These are phyloP conservation scores for Hericium rajendrae DNA, from an alignment of 768 basidiomycete species.

Conservation along the genomic window DNA sequence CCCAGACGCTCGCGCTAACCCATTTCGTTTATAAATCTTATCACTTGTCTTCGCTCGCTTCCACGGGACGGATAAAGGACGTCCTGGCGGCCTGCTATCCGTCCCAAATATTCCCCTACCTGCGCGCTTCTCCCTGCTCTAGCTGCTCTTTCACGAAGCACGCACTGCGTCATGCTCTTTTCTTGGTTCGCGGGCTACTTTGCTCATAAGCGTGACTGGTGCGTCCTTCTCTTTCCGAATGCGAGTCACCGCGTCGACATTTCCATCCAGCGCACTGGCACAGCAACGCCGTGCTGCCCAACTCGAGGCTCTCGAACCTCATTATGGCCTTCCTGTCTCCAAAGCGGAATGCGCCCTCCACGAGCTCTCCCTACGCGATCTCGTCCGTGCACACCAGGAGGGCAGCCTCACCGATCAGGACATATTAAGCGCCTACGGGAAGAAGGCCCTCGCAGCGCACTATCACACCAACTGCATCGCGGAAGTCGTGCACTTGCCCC, in stretches of 20 bases:
- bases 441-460: constrained; percentile 30
- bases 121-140: too few species aligned
- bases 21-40: too few species aligned
- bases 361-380: constrained; percentile 25
- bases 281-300: neutral
- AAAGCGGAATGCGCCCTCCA: constrained; percentile 25
- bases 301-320: neutral
- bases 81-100: too few species aligned
- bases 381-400: constrained; percentile 25
- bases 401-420: constrained; percentile 20
- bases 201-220: neutral
- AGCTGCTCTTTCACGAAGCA: too few species aligned
- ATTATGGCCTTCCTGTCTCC: neutral
- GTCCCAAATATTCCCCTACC: too few species aligned
- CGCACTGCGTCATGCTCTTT: neutral
- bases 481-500: constrained; percentile 24
- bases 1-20: too few species aligned
- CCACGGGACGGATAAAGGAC: too few species aligned
- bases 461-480: constrained; percentile 41
- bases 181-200: neutral
- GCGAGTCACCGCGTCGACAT: neutral
- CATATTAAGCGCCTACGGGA: constrained; percentile 32
- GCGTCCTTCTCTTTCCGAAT: neutral
- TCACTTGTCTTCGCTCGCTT: too few species aligned
- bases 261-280: neutral